A percentile compares a stretch with the other conserved stretches of the same genome.
These are phyloP conservation scores for Priceomyces fermenticarens DNA, from an alignment of 805 yeast genomes.

Conservation along the genomic window DNA sequence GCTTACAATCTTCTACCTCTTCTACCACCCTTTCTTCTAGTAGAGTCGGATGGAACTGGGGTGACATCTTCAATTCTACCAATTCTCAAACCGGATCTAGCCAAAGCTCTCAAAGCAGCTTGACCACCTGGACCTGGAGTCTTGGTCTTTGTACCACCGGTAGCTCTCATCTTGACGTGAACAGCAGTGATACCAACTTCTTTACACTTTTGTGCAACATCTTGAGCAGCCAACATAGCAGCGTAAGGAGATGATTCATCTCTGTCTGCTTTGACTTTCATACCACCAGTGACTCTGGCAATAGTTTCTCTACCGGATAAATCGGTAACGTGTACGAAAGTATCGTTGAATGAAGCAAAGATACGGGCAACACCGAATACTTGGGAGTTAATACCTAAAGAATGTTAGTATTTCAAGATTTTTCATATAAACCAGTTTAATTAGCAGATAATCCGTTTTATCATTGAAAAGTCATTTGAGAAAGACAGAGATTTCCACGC, in stretches of 20 bases:
- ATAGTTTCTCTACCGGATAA: conserved; percentile 99
- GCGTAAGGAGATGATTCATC: conserved; percentile 99
- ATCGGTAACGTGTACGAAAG: conserved; percentile 99
- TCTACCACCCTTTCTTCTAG: conserved; percentile 99
- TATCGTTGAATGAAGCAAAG: conserved; percentile 99
- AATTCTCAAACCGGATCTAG: conserved; percentile 99
- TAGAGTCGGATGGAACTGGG: conserved; percentile 99
- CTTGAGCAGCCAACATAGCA: conserved; percentile 99
- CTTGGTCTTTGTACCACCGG: conserved; percentile 99
- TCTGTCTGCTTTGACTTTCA: conserved; percentile 99
- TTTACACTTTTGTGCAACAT: conserved; percentile 97
- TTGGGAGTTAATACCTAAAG: conserved; percentile 60
- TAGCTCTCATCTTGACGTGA: conserved; percentile 99
- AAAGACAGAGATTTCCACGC: too few species aligned
- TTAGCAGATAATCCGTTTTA: too few species aligned
- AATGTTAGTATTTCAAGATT: conserved; percentile 12
- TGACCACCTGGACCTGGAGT: conserved; percentile 99
- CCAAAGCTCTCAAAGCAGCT: conserved; percentile 97
- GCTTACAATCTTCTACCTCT: conserved; percentile 99
- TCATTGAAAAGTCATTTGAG: too few species aligned
- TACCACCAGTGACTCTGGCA: conserved; percentile 99
- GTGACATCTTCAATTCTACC: conserved; percentile 99
- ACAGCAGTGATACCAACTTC: conserved; percentile 99
- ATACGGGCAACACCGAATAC: conserved; percentile 99
- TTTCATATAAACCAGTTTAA: conserved; percentile 44